Percentiles rank a stretch among this genome's conserved stretches.
phyloP scores from a whole-genome alignment of 495 filamentous ascomycete species.

The Annulohypoxylon stygium region DNA sequence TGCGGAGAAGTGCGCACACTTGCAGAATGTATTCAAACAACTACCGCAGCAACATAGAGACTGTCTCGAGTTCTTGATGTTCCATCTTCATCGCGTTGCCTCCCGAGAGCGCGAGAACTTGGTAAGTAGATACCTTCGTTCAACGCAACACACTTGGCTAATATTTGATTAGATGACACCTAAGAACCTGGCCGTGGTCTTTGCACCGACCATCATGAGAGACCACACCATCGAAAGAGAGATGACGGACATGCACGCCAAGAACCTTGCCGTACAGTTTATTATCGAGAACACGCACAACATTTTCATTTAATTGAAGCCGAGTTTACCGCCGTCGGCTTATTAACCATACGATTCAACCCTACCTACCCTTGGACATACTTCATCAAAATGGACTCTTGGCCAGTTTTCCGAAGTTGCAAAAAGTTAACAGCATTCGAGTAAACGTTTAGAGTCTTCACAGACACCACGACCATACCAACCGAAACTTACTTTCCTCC shows the following conservation, averaged over 20 bases:
- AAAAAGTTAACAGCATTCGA: constrained; percentile 30
- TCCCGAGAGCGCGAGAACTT: constrained; percentile 83
- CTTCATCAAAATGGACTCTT: constrained; percentile 15
- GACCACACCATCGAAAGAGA: constrained; percentile 89
- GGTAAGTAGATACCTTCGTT: constrained; percentile 54
- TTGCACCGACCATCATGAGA: constrained; percentile 97
- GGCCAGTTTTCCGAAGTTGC: constrained; percentile 7
- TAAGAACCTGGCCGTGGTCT: constrained; percentile 95
- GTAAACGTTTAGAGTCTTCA: constrained; percentile 32
- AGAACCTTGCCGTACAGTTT: constrained; percentile 91
- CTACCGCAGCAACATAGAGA: constrained; percentile 87
- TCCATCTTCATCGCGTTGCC: constrained; percentile 92
- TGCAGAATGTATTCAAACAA: constrained; percentile 77
- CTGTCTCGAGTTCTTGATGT: constrained; percentile 91
- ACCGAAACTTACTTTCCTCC: constrained; percentile 20
- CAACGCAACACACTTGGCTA: constrained; percentile 28
- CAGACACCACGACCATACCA: constrained; percentile 39
- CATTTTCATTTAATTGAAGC: constrained; percentile 68
- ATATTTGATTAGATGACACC: constrained; percentile 79
- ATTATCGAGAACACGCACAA: constrained; percentile 86
- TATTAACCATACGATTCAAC: constrained; percentile 19
- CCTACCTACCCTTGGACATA: constrained; percentile 47
- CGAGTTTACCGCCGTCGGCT: constrained; percentile 3
- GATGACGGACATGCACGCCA: constrained; percentile 94
- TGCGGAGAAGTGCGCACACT: constrained; percentile 71